Evolutionary conservation across 106 monocot species (phyloP), one percentile per base, ranked within the genome.

Genomic region (Gastrodia elata): DNA sequence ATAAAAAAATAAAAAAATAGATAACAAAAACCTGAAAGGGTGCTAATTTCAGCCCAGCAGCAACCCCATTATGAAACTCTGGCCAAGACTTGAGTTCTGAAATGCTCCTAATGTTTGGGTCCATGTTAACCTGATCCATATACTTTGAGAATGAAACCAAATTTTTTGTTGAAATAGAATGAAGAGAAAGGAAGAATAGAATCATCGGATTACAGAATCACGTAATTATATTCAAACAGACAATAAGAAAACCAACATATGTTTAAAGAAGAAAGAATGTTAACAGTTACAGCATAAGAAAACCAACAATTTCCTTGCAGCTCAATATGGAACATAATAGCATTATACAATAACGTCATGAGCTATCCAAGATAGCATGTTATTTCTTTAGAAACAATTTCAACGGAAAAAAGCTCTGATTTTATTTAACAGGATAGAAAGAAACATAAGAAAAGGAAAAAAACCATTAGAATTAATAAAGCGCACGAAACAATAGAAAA

Each of bases 1-100:
- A 69, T 40, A 11, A 69, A 42, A 68, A 22, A 26, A 77, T 36
- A 77, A 69, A 64, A 22, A 22, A 24, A 64, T 33, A 32, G 39
- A 72, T 42, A 52, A 26, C 48, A 70, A 11, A 68, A 78, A 97
- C 96, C 90, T 92, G 85, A 73, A 93, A 90, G 32, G 96, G 92
- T 56, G 92, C 92, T 73, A 97, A 80, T 39, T 84, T 90, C 74
- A 97, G 72, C 52, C 96, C 96, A 81, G 96, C 92, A 83, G 96
- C 92, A 77, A 93, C 96, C 76, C 96, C 96, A 88, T 97, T 97
- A 70, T 97, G 96, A 75, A 97, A 97, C 49, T 97, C 92, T 46
- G 96, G 88, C 96, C 96, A 97, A 57, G 88, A 84, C 46, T 72
- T 84, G 42, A 92, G 81, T 73, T 93, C 96, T 25, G 88, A 77